A percentile compares a stretch with the other conserved stretches of the same genome.
phyloP scores from a whole-genome alignment of 2,329 filamentous ascomycete species.

The Aureobasidium vineae region DNA sequence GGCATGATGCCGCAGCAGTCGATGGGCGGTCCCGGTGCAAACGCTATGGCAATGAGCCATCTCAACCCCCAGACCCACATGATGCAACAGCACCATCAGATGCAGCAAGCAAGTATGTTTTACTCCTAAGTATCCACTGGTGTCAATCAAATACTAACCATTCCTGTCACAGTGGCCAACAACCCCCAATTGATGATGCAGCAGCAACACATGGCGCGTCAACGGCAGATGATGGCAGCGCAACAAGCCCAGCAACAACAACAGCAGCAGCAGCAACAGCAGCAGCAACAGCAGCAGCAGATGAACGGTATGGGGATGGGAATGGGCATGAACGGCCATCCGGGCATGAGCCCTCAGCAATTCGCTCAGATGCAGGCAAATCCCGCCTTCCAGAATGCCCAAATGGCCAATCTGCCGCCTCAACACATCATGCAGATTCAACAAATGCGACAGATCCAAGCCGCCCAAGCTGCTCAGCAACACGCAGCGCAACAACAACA shows the following conservation, averaged over 20 bases:
- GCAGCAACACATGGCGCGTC: slow-evolving; percentile 35
- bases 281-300: slow-evolving; percentile 36
- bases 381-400: slow-evolving; percentile 26
- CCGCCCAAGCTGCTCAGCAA: slow-evolving; percentile 36
- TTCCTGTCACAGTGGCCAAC: slow-evolving; percentile 43
- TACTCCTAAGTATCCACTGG: background rate
- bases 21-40: slow-evolving; percentile 53
- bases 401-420: slow-evolving; percentile 26
- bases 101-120: slow-evolving; percentile 37
- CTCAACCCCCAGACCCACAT: slow-evolving; percentile 62
- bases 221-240: slow-evolving; percentile 42
- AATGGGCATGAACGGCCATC: slow-evolving; percentile 53
- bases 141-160: slow-evolving; percentile 33
- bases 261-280: slow-evolving; percentile 41
- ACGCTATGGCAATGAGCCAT: slow-evolving; percentile 70
- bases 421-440: slow-evolving; percentile 33
- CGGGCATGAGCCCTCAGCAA: slow-evolving; percentile 53
- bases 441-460: slow-evolving; percentile 37
- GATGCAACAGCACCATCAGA: slow-evolving; percentile 45
- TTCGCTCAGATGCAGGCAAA: slow-evolving; percentile 51
- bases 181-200: slow-evolving; percentile 36
- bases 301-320: slow-evolving; percentile 51
- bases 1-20: slow-evolving; percentile 41
- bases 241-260: slow-evolving; percentile 42
- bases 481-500: slow-evolving; percentile 30